These are phyloP conservation scores for Bothriochloa decipiens DNA, from an alignment of 176 grass and related monocot genomes.

Conservation along the genomic window DNA sequence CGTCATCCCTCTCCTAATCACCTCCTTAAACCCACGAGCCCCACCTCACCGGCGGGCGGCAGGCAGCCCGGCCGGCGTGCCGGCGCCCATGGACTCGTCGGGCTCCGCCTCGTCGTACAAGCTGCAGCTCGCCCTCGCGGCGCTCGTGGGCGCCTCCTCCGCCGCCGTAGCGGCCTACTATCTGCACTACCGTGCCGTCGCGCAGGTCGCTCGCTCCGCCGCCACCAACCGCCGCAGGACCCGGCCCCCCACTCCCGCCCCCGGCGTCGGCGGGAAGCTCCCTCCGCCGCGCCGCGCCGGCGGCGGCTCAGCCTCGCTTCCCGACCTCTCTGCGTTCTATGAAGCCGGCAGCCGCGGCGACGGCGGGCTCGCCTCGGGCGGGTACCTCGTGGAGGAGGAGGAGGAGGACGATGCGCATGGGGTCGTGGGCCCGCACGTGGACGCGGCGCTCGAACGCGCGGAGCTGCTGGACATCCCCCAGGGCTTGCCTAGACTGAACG, in stretches of 20 bases:
- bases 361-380: constrained; percentile 27
- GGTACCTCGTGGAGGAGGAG: constrained; percentile 47
- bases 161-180: constrained; percentile 77
- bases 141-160: constrained; percentile 74
- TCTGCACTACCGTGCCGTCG: constrained; percentile 81
- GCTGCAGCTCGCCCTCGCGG: constrained; percentile 82
- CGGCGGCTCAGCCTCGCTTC: constrained; percentile 53
- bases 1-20: not conserved
- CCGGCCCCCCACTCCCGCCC: constrained; percentile 14
- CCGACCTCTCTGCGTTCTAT: constrained; percentile 54
- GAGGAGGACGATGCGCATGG: constrained; percentile 45
- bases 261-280: constrained; percentile 24
- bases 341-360: constrained; percentile 13
- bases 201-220: constrained; percentile 59
- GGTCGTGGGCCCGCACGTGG: constrained; percentile 23
- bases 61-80: not conserved
- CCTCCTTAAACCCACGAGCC: constrained; percentile 47
- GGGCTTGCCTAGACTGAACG: constrained; percentile 71
- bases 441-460: constrained; percentile 40
- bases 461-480: constrained; percentile 48
- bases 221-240: constrained; percentile 36
- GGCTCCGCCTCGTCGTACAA: constrained; percentile 61
- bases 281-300: constrained; percentile 31
- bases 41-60: not conserved
- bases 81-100: constrained; percentile 57